phyloP scores from a whole-genome alignment of 495 filamentous ascomycete species.

The Usnea hakonensis region DNA sequence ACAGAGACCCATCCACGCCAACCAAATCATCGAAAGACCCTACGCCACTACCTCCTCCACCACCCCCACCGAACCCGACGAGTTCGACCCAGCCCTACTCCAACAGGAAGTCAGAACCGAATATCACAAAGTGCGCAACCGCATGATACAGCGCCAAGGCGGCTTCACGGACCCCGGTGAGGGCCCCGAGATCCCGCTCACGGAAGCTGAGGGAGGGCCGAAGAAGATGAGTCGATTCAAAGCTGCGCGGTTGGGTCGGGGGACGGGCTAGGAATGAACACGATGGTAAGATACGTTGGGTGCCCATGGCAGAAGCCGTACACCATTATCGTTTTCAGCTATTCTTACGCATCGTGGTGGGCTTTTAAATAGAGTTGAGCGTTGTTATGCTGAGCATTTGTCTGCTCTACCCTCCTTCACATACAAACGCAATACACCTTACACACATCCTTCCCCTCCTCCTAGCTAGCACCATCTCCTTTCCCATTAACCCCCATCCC shows the following conservation, averaged over 20 bases:
- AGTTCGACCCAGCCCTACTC: constrained; percentile 64
- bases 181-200: constrained; percentile 54
- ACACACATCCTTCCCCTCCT: no score
- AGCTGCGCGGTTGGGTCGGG: constrained; percentile 62
- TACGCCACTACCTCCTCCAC: constrained; percentile 19
- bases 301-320: no score
- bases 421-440: no score
- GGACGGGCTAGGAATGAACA: constrained; percentile 12
- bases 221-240: constrained; percentile 82
- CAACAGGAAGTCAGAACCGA: constrained; percentile 71
- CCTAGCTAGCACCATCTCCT: no score
- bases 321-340: no score
- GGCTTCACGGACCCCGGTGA: constrained; percentile 57
- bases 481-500: neutral
- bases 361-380: no score
- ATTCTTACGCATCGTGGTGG: neutral
- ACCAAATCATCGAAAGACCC: constrained; percentile 56
- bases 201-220: constrained; percentile 59
- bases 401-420: no score
- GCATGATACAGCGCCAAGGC: constrained; percentile 68
- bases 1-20: constrained; percentile 49
- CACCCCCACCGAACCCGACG: constrained; percentile 50
- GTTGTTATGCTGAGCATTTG: no score
- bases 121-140: constrained; percentile 71
- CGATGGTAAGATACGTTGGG: no score